A percentile compares a stretch with the other conserved stretches of the same genome.
These are phyloP conservation scores for Diutina sp. DNA, from an alignment of 1,139 yeast genomes.

Conservation along the genomic window DNA sequence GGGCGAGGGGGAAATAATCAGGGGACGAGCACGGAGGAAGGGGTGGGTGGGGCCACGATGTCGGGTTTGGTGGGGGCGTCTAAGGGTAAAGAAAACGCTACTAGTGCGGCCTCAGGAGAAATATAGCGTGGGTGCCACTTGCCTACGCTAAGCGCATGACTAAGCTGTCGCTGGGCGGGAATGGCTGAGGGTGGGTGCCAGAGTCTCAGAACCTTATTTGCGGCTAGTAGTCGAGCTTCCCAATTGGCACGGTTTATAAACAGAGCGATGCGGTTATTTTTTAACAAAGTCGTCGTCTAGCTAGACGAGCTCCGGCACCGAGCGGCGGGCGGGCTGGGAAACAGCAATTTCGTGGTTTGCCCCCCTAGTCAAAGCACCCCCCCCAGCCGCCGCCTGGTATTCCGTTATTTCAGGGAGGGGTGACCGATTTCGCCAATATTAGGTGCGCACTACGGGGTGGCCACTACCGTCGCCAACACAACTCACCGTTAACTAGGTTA, in stretches of 20 bases:
- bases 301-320: background rate
- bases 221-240: background rate
- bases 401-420: no score
- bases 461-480: background rate
- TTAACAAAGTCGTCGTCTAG: background rate
- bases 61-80: no score
- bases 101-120: background rate
- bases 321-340: no score
- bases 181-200: background rate
- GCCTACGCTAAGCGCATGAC: background rate
- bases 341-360: no score
- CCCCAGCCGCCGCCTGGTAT: no score
- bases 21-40: background rate
- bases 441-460: background rate
- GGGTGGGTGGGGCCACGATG: background rate
- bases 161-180: background rate
- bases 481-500: background rate
- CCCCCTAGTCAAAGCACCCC: no score
- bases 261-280: background rate
- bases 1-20: background rate
- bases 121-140: background rate
- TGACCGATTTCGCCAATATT: no score
- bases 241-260: background rate
- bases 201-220: background rate
- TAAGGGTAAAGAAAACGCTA: no score